These are phyloP conservation scores for Panellus pusillus DNA, from an alignment of 768 basidiomycete genomes.

Conservation along the genomic window DNA sequence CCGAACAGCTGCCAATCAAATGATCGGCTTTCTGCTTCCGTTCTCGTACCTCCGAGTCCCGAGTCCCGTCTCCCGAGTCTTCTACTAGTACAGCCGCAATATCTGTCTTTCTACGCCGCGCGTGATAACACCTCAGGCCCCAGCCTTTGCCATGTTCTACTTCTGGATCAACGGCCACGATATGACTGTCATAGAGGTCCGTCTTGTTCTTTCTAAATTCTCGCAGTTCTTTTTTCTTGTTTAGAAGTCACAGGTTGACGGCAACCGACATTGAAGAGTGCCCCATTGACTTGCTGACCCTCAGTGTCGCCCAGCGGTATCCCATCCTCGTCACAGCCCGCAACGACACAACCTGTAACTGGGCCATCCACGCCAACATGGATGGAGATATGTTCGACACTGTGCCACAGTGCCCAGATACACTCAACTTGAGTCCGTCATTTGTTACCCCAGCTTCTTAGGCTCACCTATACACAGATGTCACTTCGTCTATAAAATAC, in stretches of 20 bases:
- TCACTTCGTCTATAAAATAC: slow-evolving; percentile 86
- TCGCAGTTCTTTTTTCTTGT: not conserved
- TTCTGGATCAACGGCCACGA: slow-evolving; percentile 91
- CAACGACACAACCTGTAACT: slow-evolving; percentile 83
- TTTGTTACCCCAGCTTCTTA: not conserved
- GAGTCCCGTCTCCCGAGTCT: too few species aligned
- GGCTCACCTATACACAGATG: slow-evolving; percentile 44
- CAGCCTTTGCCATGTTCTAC: slow-evolving; percentile 71
- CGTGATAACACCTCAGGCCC: too few species aligned
- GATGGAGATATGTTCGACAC: slow-evolving; percentile 88
- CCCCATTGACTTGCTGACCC: slow-evolving; percentile 65
- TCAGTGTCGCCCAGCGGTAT: slow-evolving; percentile 93
- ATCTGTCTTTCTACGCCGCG: too few species aligned
- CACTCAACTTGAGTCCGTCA: slow-evolving; percentile 70
- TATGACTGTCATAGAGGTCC: slow-evolving; percentile 80
- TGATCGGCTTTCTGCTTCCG: too few species aligned
- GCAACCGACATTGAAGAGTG: slow-evolving; percentile 80
- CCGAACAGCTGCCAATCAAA: too few species aligned
- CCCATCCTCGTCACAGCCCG: slow-evolving; percentile 89
- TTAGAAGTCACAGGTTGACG: slow-evolving; percentile 5
- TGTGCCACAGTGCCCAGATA: slow-evolving; percentile 65
- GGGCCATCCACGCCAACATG: slow-evolving; percentile 90
- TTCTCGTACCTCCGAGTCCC: too few species aligned
- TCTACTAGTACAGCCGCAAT: too few species aligned
- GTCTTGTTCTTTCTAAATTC: slow-evolving; percentile 31